These are phyloP conservation scores for Talaromyces borbonicus DNA, from an alignment of 495 filamentous ascomycete genomes.

Conservation along the genomic window DNA sequence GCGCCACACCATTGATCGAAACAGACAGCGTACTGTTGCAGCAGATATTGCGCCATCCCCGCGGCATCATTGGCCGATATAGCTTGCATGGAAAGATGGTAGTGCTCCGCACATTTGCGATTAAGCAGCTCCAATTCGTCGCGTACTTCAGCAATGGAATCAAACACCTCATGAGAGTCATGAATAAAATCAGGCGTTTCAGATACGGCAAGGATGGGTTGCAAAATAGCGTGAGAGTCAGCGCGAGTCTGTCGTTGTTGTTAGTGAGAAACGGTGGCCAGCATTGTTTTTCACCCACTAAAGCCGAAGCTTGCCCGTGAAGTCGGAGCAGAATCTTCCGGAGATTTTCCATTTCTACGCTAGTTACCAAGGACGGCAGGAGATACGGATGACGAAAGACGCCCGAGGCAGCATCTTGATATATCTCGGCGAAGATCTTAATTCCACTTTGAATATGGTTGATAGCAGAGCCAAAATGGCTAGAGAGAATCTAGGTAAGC, in stretches of 20 bases:
- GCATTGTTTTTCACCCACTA: slow-evolving; percentile 6
- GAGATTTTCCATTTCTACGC: slow-evolving; percentile 6
- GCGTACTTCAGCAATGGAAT: slow-evolving; percentile 14
- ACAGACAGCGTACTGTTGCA: slow-evolving; percentile 3
- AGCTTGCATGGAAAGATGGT: background rate
- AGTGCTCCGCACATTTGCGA: background rate
- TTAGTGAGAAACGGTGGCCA: background rate
- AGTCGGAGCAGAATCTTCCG: slow-evolving; percentile 12
- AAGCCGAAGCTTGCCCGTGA: slow-evolving; percentile 10
- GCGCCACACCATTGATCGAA: slow-evolving; percentile 12
- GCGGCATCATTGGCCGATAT: background rate
- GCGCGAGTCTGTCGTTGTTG: background rate
- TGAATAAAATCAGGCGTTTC: background rate
- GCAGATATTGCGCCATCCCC: background rate
- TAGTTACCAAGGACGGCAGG: slow-evolving; percentile 6
- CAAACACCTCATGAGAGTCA: slow-evolving; percentile 4
- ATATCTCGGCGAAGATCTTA: slow-evolving; percentile 18
- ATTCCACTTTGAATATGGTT: slow-evolving; percentile 24
- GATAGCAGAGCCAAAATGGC: slow-evolving; percentile 23
- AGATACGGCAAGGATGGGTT: background rate
- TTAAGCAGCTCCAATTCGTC: slow-evolving; percentile 13
- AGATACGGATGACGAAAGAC: slow-evolving; percentile 10
- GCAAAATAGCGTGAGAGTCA: background rate
- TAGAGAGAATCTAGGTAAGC: slow-evolving; percentile 18
- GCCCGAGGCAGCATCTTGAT: slow-evolving; percentile 8